Evolutionary conservation across 164 flowering plant species (phyloP).

Genomic region (Magnolia changhungtana): DNA sequence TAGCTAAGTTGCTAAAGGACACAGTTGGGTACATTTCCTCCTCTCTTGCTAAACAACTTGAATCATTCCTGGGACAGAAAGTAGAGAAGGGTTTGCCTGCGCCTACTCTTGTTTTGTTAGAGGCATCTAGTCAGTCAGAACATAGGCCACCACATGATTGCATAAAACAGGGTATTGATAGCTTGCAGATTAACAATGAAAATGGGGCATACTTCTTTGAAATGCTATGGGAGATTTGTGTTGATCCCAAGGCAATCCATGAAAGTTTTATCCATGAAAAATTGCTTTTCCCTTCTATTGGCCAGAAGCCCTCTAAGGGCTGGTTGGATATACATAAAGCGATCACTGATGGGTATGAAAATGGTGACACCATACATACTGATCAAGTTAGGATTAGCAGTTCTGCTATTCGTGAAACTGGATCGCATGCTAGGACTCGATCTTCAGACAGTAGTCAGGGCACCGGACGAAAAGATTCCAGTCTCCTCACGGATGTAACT

Average conservation of each 20-base stretch:
- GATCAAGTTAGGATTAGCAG: constrained; percentile 29
- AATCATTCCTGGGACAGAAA: constrained; percentile 41
- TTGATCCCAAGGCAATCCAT: constrained; percentile 38
- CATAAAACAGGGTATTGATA: constrained; percentile 18
- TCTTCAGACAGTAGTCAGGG: constrained; percentile 33
- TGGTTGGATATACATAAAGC: constrained; percentile 54
- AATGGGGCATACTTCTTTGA: constrained; percentile 28
- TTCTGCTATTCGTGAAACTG: constrained; percentile 28
- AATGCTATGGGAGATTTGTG: constrained; percentile 48
- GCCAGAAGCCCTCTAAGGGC: constrained; percentile 33
- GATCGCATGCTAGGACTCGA: constrained; percentile 30
- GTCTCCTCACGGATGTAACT: constrained; percentile 21
- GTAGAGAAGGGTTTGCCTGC: constrained; percentile 32
- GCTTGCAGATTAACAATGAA: constrained; percentile 22
- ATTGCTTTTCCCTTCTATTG: constrained; percentile 26
- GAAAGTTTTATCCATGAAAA: constrained; percentile 45
- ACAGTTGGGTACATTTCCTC: constrained; percentile 42
- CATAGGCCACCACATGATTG: constrained; percentile 15
- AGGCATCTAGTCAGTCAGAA: constrained; percentile 28
- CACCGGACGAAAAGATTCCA: constrained; percentile 36
- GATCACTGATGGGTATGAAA: constrained; percentile 27
- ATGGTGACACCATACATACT: constrained; percentile 19
- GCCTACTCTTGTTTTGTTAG: constrained; percentile 44
- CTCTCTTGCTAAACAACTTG: constrained; percentile 51
- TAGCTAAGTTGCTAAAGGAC: constrained; percentile 36